Evolutionary conservation across 2,329 filamentous ascomycete species (phyloP).

Genomic region (Diaporthe destruens): DNA sequence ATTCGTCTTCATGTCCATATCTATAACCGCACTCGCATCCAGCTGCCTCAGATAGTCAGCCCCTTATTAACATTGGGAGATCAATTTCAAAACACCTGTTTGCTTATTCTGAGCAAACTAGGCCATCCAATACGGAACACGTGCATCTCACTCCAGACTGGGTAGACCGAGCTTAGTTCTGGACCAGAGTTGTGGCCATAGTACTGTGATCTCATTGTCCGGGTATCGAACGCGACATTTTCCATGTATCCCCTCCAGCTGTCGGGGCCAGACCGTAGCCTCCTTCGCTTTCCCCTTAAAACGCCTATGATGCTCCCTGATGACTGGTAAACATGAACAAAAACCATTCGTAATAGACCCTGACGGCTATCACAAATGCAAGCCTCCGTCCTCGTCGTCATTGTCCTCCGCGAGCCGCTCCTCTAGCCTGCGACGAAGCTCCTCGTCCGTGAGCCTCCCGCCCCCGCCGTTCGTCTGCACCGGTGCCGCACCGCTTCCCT

Average conservation of each 20-base stretch:
- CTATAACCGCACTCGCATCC: no score
- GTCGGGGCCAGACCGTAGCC: background rate
- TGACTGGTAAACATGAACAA: background rate
- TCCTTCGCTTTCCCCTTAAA: background rate
- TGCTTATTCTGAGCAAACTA: background rate
- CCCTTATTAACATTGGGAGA: background rate
- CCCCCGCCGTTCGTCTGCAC: slow-evolving; percentile 47
- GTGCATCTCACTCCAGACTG: background rate
- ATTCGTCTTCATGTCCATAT: background rate
- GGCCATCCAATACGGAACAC: background rate
- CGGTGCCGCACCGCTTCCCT: slow-evolving; percentile 1
- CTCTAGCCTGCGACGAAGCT: slow-evolving; percentile 68
- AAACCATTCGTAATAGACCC: background rate
- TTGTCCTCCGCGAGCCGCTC: slow-evolving; percentile 63
- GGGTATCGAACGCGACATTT: slow-evolving; percentile 36
- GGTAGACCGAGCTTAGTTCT: background rate
- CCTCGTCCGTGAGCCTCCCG: slow-evolving; percentile 68
- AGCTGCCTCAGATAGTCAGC: background rate
- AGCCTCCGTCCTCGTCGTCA: slow-evolving; percentile 65
- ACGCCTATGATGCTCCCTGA: slow-evolving; percentile 11
- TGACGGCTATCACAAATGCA: slow-evolving; percentile 67
- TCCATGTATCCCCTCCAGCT: background rate
- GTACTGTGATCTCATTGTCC: slow-evolving; percentile 17
- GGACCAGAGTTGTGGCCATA: background rate
- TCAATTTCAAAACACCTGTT: background rate